Evolutionary conservation across 78 protist genomes (phyloP), one percentile per base, ranked within the genome.

Genomic region (Acrasis kona): DNA sequence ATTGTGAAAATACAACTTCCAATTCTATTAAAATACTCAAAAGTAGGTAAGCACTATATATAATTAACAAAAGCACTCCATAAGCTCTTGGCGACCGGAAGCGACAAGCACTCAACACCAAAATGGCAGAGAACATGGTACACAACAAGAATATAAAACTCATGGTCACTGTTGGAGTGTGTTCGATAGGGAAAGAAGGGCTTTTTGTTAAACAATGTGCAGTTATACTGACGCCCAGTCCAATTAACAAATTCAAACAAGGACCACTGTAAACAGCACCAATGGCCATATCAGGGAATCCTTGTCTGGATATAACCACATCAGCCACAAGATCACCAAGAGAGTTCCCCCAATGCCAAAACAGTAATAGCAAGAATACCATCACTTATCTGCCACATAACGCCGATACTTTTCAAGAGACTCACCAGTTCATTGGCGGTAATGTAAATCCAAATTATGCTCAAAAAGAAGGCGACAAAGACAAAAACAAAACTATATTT

Each of bases 321-420:
- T 79, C 40, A 65, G 74, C 27, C 28, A 79, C 76, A 7, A 57
- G 39, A 39, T 79, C 83, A 27, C 74, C 84, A 10, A 79, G n/a
- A n/a, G n/a, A n/a, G n/a, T n/a, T n/a, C n/a, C n/a, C 41, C 61
- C 19, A 50, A 50, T 50, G 61, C 19, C 19, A 19, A 50, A 50
- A 50, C 19, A 19, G 19, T 50, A 50, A 50, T 50, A 50, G 19
- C 19, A 50, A 50, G 19, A n/a, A 50, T n/a, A 50, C 61, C 61
- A 19, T n/a, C 19, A 50, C 61, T 19, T 19, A 50, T n/a, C 19
- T 50, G 19, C 61, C 61, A 19, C 61, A 50, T 50, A 50, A n/a
- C 61, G 61, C 71, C 28, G 19, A 67, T 19, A 67, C n/a, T 30
- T 19, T 67, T 19, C 28, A 19, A 31, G 19, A 67, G n/a, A 19